Percentiles rank a stretch among this genome's conserved stretches.
phyloP scores from a whole-genome alignment of 1,139 yeast genomes.

The Yamadazyma sp. region DNA sequence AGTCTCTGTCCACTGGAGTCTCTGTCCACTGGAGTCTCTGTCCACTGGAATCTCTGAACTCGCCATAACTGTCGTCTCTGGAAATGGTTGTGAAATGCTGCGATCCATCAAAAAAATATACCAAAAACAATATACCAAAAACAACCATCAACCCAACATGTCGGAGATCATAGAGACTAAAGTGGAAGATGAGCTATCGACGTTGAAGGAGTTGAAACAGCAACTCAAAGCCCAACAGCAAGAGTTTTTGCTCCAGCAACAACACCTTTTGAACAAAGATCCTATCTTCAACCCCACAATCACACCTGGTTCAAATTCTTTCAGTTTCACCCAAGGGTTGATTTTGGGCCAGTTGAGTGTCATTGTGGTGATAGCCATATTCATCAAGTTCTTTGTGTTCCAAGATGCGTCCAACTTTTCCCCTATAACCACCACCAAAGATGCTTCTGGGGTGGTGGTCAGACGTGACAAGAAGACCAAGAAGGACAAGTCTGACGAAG shows the following conservation, averaged over 20 bases:
- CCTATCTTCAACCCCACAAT: slow-evolving; percentile 5
- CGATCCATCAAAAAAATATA: too few relatives aligned
- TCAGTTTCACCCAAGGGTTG: slow-evolving; percentile 80
- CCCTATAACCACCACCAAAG: slow-evolving; percentile 31
- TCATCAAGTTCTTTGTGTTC: slow-evolving; percentile 85
- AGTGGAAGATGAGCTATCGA: slow-evolving; percentile 5
- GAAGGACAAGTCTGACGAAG: slow-evolving; percentile 25
- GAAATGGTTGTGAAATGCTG: too few relatives aligned
- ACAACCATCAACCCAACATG: background rate
- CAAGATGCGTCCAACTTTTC: slow-evolving; percentile 60
- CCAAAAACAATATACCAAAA: too few relatives aligned
- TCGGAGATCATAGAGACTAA: slow-evolving; percentile 3
- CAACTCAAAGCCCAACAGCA: slow-evolving; percentile 36
- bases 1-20: too few relatives aligned
- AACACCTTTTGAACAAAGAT: slow-evolving; percentile 24
- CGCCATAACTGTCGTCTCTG: too few relatives aligned
- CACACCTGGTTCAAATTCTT: slow-evolving; percentile 23
- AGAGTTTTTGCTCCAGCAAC: slow-evolving; percentile 30
- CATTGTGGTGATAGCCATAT: slow-evolving; percentile 66
- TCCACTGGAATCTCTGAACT: too few relatives aligned
- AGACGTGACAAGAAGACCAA: slow-evolving; percentile 26
- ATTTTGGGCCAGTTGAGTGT: slow-evolving; percentile 84
- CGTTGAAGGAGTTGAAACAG: slow-evolving; percentile 26
- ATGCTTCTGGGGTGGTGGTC: slow-evolving; percentile 40
- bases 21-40: too few relatives aligned